Percentiles rank a stretch among this genome's conserved stretches.
Conservation (phyloP, 345 rosid genomes). For the Brassica juncea region DNA sequence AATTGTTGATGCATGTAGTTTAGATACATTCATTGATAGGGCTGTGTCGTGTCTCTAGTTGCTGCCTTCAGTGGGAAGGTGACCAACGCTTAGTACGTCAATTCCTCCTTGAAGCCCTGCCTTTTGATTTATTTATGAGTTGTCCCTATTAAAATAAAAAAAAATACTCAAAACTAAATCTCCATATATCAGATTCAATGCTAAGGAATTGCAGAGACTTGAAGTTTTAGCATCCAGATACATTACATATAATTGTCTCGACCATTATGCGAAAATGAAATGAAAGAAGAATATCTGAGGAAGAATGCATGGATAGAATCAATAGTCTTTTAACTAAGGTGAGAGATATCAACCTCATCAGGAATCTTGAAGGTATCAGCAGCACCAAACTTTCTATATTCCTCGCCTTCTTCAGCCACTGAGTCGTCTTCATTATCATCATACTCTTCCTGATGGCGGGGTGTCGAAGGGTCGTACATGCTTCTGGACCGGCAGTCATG, state of each 20-base stretch:
- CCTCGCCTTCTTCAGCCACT: constrained; percentile 44
- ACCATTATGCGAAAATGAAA: background rate
- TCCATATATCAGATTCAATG: constrained; percentile 11
- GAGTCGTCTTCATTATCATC: constrained; percentile 59
- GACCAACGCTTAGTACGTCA: background rate
- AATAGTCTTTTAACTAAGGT: constrained; percentile 51
- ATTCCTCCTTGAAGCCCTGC: constrained; percentile 15
- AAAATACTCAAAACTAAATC: constrained; percentile 2
- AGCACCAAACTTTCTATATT: constrained; percentile 80
- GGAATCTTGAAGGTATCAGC: constrained; percentile 89
- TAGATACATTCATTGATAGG: background rate
- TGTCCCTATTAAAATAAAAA: background rate
- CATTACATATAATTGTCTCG: constrained; percentile 3
- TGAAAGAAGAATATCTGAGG: background rate
- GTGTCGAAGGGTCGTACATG: constrained; percentile 44
- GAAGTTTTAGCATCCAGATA: constrained; percentile 12
- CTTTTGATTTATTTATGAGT: background rate
- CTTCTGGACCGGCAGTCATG: constrained; percentile 71
- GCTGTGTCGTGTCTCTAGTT: background rate
- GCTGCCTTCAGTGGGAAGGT: constrained; percentile 8
- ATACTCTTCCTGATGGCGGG: constrained; percentile 30
- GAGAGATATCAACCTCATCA: constrained; percentile 74
- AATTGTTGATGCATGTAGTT: constrained; percentile 2
- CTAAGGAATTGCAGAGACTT: constrained; percentile 2
- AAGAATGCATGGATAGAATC: constrained; percentile 9